phyloP scores from a whole-genome alignment of 805 yeast genomes.

The Nakazawaea wyomingensis region DNA sequence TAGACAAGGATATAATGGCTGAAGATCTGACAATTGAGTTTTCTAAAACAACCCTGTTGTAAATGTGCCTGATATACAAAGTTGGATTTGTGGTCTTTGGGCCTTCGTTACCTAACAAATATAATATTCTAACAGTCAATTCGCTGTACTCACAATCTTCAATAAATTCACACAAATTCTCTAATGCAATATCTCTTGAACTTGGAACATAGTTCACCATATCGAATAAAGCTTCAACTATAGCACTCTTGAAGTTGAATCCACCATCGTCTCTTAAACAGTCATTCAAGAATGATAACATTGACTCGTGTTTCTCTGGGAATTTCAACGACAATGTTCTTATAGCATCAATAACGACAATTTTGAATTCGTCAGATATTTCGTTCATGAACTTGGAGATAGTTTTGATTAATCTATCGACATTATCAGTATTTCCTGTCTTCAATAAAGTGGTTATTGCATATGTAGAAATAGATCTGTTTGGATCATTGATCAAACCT shows the following conservation, averaged over 20 bases:
- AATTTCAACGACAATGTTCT: conserved; percentile 88
- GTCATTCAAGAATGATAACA: conserved; percentile 77
- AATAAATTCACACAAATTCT: conserved; percentile 90
- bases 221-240: conserved; percentile 90
- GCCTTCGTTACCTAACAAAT: conserved; percentile 90
- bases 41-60: conserved; percentile 93
- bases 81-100: conserved; percentile 84
- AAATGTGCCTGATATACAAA: conserved; percentile 88
- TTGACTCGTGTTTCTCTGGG: conserved; percentile 82
- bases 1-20: conserved; percentile 88
- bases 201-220: conserved; percentile 81
- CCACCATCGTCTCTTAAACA: conserved; percentile 90
- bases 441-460: conserved; percentile 94
- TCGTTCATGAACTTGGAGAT: conserved; percentile 88
- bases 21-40: conserved; percentile 94
- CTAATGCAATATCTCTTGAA: conserved; percentile 77
- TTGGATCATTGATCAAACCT: conserved; percentile 77
- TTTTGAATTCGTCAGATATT: conserved; percentile 91
- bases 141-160: conserved; percentile 98
- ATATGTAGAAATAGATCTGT: conserved; percentile 90
- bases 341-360: conserved; percentile 92
- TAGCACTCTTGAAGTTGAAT: conserved; percentile 73
- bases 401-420: conserved; percentile 82
- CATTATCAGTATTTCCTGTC: conserved; percentile 87
- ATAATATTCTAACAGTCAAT: conserved; percentile 87